phyloP scores from a whole-genome alignment of 495 filamentous ascomycete genomes.

The Hypoxylon cercidicola region DNA sequence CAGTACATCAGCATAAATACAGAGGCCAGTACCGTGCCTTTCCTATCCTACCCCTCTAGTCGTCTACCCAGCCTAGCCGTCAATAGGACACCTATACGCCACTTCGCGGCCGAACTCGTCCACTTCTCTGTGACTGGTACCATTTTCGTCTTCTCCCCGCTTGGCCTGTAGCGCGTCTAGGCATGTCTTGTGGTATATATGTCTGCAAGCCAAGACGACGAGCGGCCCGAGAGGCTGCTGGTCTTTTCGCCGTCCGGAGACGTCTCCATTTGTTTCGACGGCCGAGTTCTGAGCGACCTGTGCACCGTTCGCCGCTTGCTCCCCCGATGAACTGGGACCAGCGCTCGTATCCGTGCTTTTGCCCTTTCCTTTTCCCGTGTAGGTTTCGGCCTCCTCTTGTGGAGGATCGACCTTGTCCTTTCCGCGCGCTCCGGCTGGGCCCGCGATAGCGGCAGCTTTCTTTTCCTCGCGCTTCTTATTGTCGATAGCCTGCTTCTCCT shows the following conservation, averaged over 20 bases:
- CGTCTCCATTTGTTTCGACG: slow-evolving; percentile 26
- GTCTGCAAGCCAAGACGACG: slow-evolving; percentile 68
- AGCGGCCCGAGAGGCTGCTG: slow-evolving; percentile 58
- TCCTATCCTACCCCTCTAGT: slow-evolving; percentile 12
- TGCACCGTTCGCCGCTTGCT: slow-evolving; percentile 14
- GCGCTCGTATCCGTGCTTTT: slow-evolving; percentile 43
- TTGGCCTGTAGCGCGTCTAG: slow-evolving; percentile 64
- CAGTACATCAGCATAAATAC: slow-evolving; percentile 36
- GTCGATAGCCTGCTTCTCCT: slow-evolving; percentile 66
- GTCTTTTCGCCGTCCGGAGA: slow-evolving; percentile 28
- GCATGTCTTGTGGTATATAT: slow-evolving; percentile 71
- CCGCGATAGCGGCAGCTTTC: slow-evolving; percentile 29
- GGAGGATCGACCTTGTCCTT: slow-evolving; percentile 46
- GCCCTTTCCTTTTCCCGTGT: slow-evolving; percentile 49
- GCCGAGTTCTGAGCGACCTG: slow-evolving; percentile 11
- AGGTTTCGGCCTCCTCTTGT: slow-evolving; percentile 28
- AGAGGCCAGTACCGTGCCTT: slow-evolving; percentile 13
- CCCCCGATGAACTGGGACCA: slow-evolving; percentile 11
- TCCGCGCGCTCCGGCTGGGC: slow-evolving; percentile 37
- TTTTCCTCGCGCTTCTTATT: slow-evolving; percentile 51
- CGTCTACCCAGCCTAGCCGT: slow-evolving; percentile 52
- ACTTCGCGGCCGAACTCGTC: slow-evolving; percentile 53
- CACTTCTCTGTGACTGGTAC: slow-evolving; percentile 31
- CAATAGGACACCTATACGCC: slow-evolving; percentile 66
- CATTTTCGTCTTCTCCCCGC: slow-evolving; percentile 36